Base-by-base conservation (phyloP, 768 basidiomycete genomes). In the Rickenella mellea region DNA sequence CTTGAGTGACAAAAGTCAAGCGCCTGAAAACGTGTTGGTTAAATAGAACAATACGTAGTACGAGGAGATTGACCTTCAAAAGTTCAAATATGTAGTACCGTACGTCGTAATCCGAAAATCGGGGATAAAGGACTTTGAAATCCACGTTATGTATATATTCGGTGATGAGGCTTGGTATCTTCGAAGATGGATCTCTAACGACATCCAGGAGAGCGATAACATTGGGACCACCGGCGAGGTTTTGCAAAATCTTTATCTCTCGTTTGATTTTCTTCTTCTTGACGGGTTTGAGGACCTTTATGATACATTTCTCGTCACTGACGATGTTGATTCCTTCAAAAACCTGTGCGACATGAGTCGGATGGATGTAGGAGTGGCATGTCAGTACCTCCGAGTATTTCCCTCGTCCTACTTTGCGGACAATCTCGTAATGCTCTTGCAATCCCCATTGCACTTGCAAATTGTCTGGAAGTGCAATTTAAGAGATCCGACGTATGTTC, bases 181-280 rank as follows among this genome's bases (percentile, higher is more conserved):
- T 97, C 43, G 91, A 91, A 49, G 88, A 79, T 27, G 84, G 87
- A 67, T 98, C 94, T 52, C 94, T 80, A 47, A 98, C 94, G 51
- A 97, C 91, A 58, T 98, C 94, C 48, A 97, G 70, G 39, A 98
- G 71, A 6, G 83, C 83, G 38, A 97, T 88, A 49, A 98, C 74
- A 62, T 98, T 98, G 3, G 92, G 92, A 5, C 94, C 94, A 20
- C 94, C 93, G 0, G 92, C 89, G 24, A 98, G 73, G 60, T 97
- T 96, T 65, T 93, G 91, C 20, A 98, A 67, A 55, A 98, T 94
- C 71, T 97, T 97, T 62, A 98, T 96, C 67, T 98, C 94, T 49
- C 94, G 76, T 68, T 97, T 97, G 66, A 97, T 97, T 69, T 98
- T 98, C 78, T 98, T 98, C 79, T 98, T 97, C 76, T 98, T 98